phyloP scores from a whole-genome alignment of 371 early-diverging fungal genomes.

The Conidiobolus incongruus region DNA sequence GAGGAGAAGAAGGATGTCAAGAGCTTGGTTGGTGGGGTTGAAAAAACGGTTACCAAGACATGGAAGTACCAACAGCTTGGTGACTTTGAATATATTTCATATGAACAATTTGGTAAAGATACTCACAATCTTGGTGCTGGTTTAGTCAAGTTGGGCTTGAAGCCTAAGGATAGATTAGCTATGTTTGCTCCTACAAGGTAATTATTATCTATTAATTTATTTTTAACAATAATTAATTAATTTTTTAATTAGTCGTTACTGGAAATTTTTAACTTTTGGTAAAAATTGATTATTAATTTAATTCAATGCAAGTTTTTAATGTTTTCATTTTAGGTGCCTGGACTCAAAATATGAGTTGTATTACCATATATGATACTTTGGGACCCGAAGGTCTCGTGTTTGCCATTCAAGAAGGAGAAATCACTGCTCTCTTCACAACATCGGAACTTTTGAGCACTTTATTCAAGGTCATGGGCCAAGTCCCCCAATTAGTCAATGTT shows the following conservation, averaged over 20 bases:
- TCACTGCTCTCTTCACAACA: conserved; percentile 50
- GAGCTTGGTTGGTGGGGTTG: conserved; percentile 29
- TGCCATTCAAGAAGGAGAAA: conserved; percentile 67
- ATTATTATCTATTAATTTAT: too few species aligned
- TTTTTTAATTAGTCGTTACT: too few species aligned
- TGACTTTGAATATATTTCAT: conserved; percentile 36
- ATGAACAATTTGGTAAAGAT: conserved; percentile 23
- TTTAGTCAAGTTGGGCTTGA: conserved; percentile 13
- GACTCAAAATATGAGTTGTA: conserved; percentile 45
- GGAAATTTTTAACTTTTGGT: conserved; percentile 20
- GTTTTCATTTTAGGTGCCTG: conserved; percentile 19
- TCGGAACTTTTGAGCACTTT: conserved; percentile 52
- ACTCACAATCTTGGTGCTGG: conserved; percentile 32
- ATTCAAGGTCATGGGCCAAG: conserved; percentile 23
- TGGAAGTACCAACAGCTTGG: conserved; percentile 62
- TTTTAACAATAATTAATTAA: too few species aligned
- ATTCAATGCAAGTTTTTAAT: conserved; percentile 8
- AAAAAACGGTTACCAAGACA: conserved; percentile 36
- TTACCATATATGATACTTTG: conserved; percentile 74
- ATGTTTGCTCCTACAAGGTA: conserved; percentile 2
- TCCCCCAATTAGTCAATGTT: conserved; percentile 35
- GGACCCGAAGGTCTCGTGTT: conserved; percentile 73
- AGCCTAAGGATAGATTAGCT: neutral
- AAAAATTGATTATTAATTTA: conserved; percentile 2
- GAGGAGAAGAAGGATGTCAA: conserved; percentile 53